These are phyloP conservation scores for Juglanconis oblonga DNA, from an alignment of 2,329 filamentous ascomycete species.

Conservation along the genomic window DNA sequence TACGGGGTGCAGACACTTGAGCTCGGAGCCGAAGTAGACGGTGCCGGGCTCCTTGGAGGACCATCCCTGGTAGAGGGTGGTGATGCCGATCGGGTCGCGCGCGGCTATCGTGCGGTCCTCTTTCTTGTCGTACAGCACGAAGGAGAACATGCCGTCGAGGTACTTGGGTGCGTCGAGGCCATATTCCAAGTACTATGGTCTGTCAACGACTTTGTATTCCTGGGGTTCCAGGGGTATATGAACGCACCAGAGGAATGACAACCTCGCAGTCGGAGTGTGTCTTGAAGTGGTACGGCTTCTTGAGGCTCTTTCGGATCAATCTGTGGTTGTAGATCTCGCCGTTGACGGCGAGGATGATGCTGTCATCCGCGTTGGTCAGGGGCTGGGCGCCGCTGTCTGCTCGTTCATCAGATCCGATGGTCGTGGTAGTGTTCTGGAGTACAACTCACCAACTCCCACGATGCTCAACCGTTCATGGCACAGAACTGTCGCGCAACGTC, in stretches of 20 bases:
- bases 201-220: not conserved
- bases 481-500: constrained; percentile 60
- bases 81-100: constrained; percentile 94
- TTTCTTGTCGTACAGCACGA: constrained; percentile 94
- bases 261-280: constrained; percentile 98
- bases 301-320: constrained; percentile 82
- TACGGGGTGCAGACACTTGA: constrained; percentile 88
- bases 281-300: constrained; percentile 91
- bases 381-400: constrained; percentile 93
- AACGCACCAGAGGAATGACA: constrained; percentile 87
- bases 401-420: constrained; percentile 22
- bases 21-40: constrained; percentile 93
- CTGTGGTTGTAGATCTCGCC: constrained; percentile 99
- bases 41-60: constrained; percentile 77
- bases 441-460: constrained; percentile 81
- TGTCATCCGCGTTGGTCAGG: constrained; percentile 85
- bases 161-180: constrained; percentile 88
- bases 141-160: constrained; percentile 99
- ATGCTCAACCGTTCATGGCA: constrained; percentile 98
- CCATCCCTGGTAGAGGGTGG: constrained; percentile 95
- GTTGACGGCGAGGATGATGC: constrained; percentile 91
- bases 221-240: too few relatives aligned
- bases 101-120: constrained; percentile 91
- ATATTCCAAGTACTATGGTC: constrained; percentile 78
- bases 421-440: constrained; percentile 8